Conservation (phyloP, 2,329 filamentous ascomycete species). For the Zymoseptoria ardabiliae region DNA sequence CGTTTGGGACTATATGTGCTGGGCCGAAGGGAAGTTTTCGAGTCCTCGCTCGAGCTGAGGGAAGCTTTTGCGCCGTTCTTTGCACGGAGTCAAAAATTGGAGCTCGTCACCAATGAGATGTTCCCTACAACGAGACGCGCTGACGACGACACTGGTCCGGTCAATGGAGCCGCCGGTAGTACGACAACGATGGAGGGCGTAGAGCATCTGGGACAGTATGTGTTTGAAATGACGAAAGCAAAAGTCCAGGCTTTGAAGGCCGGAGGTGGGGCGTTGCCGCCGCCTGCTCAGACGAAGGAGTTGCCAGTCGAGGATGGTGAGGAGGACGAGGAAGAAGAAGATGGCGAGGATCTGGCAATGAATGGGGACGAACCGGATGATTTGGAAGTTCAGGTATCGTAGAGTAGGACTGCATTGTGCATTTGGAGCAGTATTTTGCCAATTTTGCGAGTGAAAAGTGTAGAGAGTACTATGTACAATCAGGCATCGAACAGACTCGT, state of each 20-base stretch:
- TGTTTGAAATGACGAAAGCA: slow-evolving; percentile 87
- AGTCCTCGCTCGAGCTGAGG: slow-evolving; percentile 77
- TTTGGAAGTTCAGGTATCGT: background rate
- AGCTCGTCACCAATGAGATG: slow-evolving; percentile 77
- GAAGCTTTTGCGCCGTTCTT: slow-evolving; percentile 77
- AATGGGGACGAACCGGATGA: slow-evolving; percentile 14
- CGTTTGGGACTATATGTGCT: slow-evolving; percentile 87
- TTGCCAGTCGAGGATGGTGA: background rate
- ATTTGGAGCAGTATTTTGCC: background rate
- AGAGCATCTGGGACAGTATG: slow-evolving; percentile 92
- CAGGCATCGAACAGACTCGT: background rate
- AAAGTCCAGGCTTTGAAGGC: slow-evolving; percentile 54
- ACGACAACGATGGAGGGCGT: slow-evolving; percentile 77
- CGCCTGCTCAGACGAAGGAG: slow-evolving; percentile 9
- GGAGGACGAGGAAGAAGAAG: slow-evolving; percentile 23
- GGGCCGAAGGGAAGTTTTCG: slow-evolving; percentile 80
- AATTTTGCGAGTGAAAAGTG: background rate
- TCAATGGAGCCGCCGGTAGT: slow-evolving; percentile 24
- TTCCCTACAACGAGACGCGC: slow-evolving; percentile 58
- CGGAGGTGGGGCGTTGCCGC: slow-evolving; percentile 25
- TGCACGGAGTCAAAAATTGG: slow-evolving; percentile 58
- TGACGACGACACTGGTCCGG: slow-evolving; percentile 37
- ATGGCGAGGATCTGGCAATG: slow-evolving; percentile 27
- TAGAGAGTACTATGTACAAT: background rate
- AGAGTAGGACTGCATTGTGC: background rate